Evolutionary conservation across 495 filamentous ascomycete genomes (phyloP), one percentile per base, ranked within the genome.

Genomic region (Penicillium canariense): DNA sequence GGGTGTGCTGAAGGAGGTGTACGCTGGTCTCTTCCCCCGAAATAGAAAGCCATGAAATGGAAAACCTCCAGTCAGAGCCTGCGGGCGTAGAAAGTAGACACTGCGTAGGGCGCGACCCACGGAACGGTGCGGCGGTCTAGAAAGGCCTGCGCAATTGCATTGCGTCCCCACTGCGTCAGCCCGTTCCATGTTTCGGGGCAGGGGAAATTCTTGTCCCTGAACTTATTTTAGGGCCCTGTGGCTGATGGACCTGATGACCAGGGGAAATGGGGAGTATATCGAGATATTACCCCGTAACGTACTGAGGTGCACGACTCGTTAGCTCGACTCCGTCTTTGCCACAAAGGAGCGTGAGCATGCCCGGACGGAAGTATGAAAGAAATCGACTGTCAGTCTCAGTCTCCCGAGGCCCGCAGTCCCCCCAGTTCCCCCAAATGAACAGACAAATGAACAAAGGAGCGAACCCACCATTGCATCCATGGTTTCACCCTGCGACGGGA

Each of bases 51-150:
- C 5, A 18, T 18, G 15, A 18, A 38, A 6, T 32, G 12, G 30
- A 12, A 32, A 32, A 32, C 12, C 30, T n/a, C n/a, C n/a, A n/a
- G n/a, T n/a, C n/a, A n/a, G n/a, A n/a, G n/a, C n/a, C n/a, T n/a
- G n/a, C n/a, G n/a, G n/a, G n/a, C n/a, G n/a, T n/a, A n/a, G n/a
- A n/a, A n/a, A n/a, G n/a, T n/a, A n/a, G n/a, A n/a, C n/a, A n/a
- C n/a, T n/a, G n/a, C n/a, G n/a, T n/a, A n/a, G n/a, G n/a, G n/a
- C n/a, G n/a, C 14, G 43, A 46, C 3, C 71, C 68, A 61, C 60
- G 71, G 68, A 68, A 69, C 61, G 52, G 14, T 52, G 42, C 53
- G 52, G 28, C 39, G 56, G 69, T 67, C 67, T 69, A 66, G 65
- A 71, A 68, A 67, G 56, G 57, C 58, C 62, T 44, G 47, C 42